Percentiles rank a stretch among this genome's conserved stretches.
Conservation (phyloP, 139 green algal species). For the Auxenochlorella pyrenoidosa region DNA sequence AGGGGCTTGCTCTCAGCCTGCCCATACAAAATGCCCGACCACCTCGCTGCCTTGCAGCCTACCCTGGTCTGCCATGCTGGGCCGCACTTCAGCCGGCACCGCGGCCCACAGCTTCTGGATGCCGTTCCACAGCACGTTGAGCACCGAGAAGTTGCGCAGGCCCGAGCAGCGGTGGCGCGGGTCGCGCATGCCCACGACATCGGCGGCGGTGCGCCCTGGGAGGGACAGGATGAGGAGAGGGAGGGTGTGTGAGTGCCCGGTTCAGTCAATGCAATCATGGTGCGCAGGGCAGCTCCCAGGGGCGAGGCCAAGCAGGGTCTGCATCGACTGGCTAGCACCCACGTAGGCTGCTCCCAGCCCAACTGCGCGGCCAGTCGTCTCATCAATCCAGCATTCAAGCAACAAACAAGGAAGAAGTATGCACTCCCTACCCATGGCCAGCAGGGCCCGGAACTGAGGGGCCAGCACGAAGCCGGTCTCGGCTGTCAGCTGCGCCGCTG, state of each 20-base stretch:
- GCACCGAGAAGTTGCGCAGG: conserved; percentile 39
- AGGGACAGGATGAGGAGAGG: too few species aligned
- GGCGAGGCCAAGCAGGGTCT: not conserved
- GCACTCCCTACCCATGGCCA: conserved; percentile 34
- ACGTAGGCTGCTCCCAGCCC: not conserved
- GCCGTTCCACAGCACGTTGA: conserved; percentile 43
- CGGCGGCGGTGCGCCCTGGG: conserved; percentile 19
- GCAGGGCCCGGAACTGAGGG: conserved; percentile 1
- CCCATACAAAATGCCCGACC: not conserved
- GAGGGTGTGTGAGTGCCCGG: not conserved
- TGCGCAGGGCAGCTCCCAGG: not conserved
- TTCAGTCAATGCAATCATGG: not conserved
- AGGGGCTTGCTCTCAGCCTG: too few species aligned
- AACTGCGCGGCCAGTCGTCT: too few species aligned
- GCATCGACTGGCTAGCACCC: not conserved
- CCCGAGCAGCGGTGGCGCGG: not conserved
- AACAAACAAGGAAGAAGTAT: too few species aligned
- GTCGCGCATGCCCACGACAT: conserved; percentile 35
- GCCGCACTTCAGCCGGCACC: conserved; percentile 7
- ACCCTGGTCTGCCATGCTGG: conserved; percentile 17
- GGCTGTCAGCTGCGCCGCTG: not conserved
- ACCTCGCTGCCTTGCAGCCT: not conserved
- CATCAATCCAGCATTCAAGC: too few species aligned
- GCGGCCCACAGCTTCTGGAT: conserved; percentile 26
- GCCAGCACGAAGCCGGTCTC: conserved; percentile 24